Evolutionary conservation across 148 eudicot genomes (phyloP).

Genomic region (Rhododendron vialii): DNA sequence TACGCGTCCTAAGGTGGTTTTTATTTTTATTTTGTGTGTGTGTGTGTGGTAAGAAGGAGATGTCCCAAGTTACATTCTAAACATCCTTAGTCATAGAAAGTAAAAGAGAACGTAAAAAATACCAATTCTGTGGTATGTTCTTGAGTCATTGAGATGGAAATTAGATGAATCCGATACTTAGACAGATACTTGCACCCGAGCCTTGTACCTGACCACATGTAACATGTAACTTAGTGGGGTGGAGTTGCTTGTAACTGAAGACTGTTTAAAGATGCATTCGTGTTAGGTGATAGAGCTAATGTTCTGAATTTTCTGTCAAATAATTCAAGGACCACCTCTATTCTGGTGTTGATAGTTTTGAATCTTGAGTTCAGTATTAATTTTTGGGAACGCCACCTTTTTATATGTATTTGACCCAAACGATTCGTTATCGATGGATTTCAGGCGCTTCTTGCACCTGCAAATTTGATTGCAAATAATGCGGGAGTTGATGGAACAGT

Average conservation of each 20-base stretch:
- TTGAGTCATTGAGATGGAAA: background rate
- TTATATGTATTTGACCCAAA: background rate
- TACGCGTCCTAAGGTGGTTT: background rate
- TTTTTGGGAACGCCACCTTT: background rate
- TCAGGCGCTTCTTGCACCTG: constrained; percentile 95
- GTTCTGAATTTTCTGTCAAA: background rate
- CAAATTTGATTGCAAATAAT: constrained; percentile 71
- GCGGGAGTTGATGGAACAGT: constrained; percentile 89
- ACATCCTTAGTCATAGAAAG: background rate
- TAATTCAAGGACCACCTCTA: background rate
- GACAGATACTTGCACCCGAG: background rate
- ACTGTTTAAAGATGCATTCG: background rate
- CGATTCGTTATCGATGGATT: constrained; percentile 15
- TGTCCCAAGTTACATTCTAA: background rate
- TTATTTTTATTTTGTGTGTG: too few relatives aligned
- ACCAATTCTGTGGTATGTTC: background rate
- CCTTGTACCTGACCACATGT: background rate
- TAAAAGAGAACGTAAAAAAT: background rate
- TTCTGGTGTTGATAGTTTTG: background rate
- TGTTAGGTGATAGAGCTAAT: background rate
- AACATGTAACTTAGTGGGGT: background rate
- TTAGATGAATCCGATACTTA: background rate
- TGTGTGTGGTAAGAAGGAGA: background rate
- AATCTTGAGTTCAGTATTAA: background rate
- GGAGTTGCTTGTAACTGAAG: background rate